Conservation (phyloP, 2,329 filamentous ascomycete species). For the Aspergillus sp. region DNA sequence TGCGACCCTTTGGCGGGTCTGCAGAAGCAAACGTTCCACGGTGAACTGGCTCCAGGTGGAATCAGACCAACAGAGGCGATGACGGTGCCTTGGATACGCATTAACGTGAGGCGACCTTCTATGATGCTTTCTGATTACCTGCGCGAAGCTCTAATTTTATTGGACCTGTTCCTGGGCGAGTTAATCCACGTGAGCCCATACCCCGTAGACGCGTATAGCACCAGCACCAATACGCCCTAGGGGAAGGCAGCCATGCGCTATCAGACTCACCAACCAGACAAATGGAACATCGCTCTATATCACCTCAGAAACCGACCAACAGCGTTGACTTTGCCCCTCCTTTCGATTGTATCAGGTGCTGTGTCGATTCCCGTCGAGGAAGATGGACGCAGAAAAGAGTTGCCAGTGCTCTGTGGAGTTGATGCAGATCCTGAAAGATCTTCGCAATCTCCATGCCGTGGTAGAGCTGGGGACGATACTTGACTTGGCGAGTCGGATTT, state of each 20-base stretch:
- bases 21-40: slow-evolving; percentile 15
- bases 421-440: slow-evolving; percentile 22
- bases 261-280: no score
- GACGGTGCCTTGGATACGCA: background rate
- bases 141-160: slow-evolving; percentile 2
- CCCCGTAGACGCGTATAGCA: no score
- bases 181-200: background rate
- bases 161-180: slow-evolving; percentile 2
- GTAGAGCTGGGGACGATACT: slow-evolving; percentile 27
- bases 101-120: slow-evolving; percentile 17
- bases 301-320: no score
- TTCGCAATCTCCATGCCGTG: slow-evolving; percentile 24
- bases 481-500: slow-evolving; percentile 21
- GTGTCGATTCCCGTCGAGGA: background rate
- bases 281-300: background rate
- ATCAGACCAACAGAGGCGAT: slow-evolving; percentile 6
- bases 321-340: no score
- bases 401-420: slow-evolving; percentile 25
- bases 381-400: slow-evolving; percentile 15
- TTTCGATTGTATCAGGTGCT: background rate
- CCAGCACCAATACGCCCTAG: no score
- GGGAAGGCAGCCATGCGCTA: no score
- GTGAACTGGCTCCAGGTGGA: slow-evolving; percentile 9
- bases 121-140: slow-evolving; percentile 5
- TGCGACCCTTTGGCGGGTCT: slow-evolving; percentile 16